These are phyloP conservation scores for Fusarium fujikuroi DNA, from an alignment of 2,329 filamentous ascomycete species.

Conservation along the genomic window DNA sequence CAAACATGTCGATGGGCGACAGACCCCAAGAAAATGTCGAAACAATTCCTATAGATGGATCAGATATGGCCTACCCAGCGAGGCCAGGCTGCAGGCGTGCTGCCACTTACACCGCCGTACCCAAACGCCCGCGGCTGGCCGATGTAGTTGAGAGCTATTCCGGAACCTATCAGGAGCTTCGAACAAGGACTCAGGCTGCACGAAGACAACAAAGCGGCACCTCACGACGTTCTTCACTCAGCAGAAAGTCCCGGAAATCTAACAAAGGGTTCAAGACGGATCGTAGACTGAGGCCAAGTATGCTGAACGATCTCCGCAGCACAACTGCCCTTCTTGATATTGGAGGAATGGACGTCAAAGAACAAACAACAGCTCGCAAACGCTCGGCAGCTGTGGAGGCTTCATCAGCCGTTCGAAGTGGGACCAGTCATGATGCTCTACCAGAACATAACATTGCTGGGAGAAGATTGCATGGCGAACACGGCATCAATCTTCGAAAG, in stretches of 20 bases:
- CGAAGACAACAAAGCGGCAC: not conserved
- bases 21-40: conserved; percentile 15
- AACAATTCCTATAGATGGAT: conserved; percentile 10
- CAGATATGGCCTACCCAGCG: not conserved
- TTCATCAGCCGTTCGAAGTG: conserved; percentile 15
- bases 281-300: not conserved
- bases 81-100: conserved; percentile 41
- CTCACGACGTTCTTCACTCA: not conserved
- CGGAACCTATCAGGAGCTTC: conserved; percentile 17
- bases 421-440: conserved; percentile 37
- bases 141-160: conserved; percentile 46
- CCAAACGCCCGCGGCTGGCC: conserved; percentile 40
- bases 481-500: conserved; percentile 58
- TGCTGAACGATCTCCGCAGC: conserved; percentile 2
- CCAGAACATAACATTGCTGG: conserved; percentile 42
- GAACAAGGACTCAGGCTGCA: not conserved
- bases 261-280: conserved; percentile 8
- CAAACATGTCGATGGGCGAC: not conserved
- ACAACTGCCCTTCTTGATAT: not conserved
- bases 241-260: conserved; percentile 24
- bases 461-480: conserved; percentile 43
- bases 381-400: conserved; percentile 4
- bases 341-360: not conserved
- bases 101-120: conserved; percentile 38
- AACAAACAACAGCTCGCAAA: not conserved